Conservation (phyloP, 495 filamentous ascomycete genomes). For the Penicillium bovifimosum region DNA sequence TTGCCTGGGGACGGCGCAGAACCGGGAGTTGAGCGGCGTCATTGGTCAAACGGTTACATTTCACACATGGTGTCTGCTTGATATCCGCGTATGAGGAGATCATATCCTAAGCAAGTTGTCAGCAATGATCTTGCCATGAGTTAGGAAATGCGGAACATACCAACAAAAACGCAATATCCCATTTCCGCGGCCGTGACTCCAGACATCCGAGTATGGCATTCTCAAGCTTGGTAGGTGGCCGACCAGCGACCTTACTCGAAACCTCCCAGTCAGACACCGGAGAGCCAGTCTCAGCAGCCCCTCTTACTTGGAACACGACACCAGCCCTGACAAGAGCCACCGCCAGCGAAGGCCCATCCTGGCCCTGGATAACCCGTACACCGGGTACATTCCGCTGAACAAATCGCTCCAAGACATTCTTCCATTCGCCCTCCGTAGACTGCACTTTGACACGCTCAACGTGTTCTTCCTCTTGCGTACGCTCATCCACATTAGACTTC, state of each 20-base stretch:
- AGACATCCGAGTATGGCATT: constrained; percentile 29
- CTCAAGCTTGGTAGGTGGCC: constrained; percentile 30
- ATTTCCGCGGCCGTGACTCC: constrained; percentile 34
- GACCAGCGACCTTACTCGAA: constrained; percentile 17
- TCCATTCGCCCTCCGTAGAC: constrained; percentile 31
- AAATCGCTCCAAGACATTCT: constrained; percentile 28
- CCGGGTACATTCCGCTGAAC: constrained; percentile 22
- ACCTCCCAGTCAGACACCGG: constrained; percentile 33
- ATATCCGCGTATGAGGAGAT: constrained; percentile 38
- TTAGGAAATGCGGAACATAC: constrained; percentile 20
- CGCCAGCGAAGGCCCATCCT: constrained; percentile 21
- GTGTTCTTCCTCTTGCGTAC: constrained; percentile 23
- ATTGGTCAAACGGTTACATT: constrained; percentile 37
- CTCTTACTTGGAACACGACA: constrained; percentile 29
- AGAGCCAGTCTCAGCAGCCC: constrained; percentile 12
- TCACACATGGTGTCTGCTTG: constrained; percentile 35
- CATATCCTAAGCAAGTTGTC: constrained; percentile 29
- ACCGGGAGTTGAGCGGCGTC: constrained; percentile 34
- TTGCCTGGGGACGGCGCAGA: constrained; percentile 20
- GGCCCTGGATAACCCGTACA: constrained; percentile 24
- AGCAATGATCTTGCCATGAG: not conserved
- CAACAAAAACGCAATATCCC: constrained; percentile 40
- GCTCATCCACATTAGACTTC: constrained; percentile 22
- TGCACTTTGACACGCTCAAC: constrained; percentile 25
- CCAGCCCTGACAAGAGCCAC: constrained; percentile 33